phyloP scores from a whole-genome alignment of 2,329 filamentous ascomycete species.

The Calonectria montana region DNA sequence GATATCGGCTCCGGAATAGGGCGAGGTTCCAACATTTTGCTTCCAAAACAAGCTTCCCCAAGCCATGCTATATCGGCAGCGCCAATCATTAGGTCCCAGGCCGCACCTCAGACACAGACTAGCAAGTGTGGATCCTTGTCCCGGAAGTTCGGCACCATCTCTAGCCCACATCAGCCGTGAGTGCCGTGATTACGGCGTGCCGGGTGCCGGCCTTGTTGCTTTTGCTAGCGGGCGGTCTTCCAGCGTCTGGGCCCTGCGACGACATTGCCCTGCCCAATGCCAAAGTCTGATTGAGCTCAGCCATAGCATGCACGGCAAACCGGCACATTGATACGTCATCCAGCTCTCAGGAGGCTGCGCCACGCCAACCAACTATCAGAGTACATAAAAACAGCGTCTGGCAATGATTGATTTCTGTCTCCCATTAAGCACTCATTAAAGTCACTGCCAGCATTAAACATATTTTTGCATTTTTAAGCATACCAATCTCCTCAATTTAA shows the following conservation, averaged over 20 bases:
- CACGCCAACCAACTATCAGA: background rate
- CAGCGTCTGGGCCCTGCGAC: background rate
- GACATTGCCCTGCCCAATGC: background rate
- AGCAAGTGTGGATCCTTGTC: background rate
- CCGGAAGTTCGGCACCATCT: background rate
- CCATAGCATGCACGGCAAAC: background rate
- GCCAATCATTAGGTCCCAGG: background rate
- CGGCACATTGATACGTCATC: background rate
- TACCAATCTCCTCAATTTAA: background rate
- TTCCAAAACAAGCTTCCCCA: background rate
- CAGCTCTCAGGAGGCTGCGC: background rate
- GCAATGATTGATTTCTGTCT: background rate
- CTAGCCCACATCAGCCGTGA: background rate
- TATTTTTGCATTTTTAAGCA: background rate
- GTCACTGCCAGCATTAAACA: background rate
- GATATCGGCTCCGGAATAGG: background rate
- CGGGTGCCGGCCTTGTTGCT: background rate
- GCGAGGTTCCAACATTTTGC: background rate
- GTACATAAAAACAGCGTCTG: background rate
- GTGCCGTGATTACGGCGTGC: conserved; percentile 7
- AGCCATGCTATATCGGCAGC: background rate
- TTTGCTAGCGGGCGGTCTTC: background rate
- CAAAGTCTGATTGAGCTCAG: background rate
- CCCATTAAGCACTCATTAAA: background rate
- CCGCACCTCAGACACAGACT: background rate